Base-by-base conservation (phyloP, 1,284 basidiomycete species). In the Tremellales sp. region DNA sequence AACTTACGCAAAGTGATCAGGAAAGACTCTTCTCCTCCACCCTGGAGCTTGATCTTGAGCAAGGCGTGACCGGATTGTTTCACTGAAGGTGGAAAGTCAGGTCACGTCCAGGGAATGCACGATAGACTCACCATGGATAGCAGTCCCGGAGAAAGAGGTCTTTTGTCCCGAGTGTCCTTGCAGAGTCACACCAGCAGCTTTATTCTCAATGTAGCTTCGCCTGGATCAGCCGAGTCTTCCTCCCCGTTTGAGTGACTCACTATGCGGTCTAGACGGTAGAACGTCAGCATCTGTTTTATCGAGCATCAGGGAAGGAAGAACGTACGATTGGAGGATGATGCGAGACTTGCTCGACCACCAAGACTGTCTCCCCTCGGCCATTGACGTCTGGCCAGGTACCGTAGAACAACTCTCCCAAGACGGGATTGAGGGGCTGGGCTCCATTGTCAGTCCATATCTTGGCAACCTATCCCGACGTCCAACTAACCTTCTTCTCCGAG, bases 271-370 rank as follows among this genome's bases (percentile, higher is more conserved):
- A 34, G 13, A 41, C 18, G 22, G 9, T 21, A 21, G 24, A 14
- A 12, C 5, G 32, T 52, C 45, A 43, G 41, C 35, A 40, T 25
- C 27, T 12, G n/a, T 14, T 35, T 5, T 24, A n/a, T 34, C 27
- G 6, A 21, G 9, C 19, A 39, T 32, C 22, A 21, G 24, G 34
- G 35, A 22, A 14, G 34, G n/a, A 10, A n/a, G 14, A 12, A 65
- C 70, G 59, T 50, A 72, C 70, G 61, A 92, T 85, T 5, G 89
- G 87, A 3, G 91, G 91, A 71, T 94, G 91, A 66, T 94, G 92
- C 24, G 90, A 94, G 43, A 97, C 93, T 74, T 98, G 94, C 76
- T 98, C 94, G n/a, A 94, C 88, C 31, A 87, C 79, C 25, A 98
- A 80, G 38, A 78, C 77, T 13, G 89, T 93, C 69, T 86, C 80